phyloP scores from a whole-genome alignment of 306 rosid genomes.

The Biancaea sappan region DNA sequence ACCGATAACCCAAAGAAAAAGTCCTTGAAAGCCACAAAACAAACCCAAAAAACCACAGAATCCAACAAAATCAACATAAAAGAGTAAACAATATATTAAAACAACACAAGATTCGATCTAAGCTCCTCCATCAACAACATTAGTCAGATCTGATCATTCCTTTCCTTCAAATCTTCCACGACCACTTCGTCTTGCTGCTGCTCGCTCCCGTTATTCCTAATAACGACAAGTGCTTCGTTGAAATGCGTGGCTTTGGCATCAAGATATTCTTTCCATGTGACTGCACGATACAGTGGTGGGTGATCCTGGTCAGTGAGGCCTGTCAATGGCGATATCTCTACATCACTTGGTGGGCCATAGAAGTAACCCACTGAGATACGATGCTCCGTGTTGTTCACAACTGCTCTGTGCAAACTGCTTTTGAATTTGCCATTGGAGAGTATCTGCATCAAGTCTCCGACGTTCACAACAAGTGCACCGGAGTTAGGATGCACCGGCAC shows the following conservation, averaged over 20 bases:
- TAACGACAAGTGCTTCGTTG: conserved; percentile 36
- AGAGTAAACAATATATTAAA: too few species aligned
- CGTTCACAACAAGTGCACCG: conserved; percentile 49
- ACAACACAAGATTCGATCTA: too few species aligned
- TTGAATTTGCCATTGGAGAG: conserved; percentile 46
- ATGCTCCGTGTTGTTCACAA: conserved; percentile 37
- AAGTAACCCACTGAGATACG: conserved; percentile 44
- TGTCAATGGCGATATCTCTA: conserved; percentile 39
- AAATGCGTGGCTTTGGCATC: conserved; percentile 38
- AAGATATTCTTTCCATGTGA: conserved; percentile 57
- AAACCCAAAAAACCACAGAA: too few species aligned
- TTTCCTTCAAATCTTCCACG: too few species aligned
- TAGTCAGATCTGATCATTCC: too few species aligned
- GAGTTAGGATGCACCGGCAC: conserved; percentile 37
- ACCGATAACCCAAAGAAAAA: too few species aligned
- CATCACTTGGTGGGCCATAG: conserved; percentile 45
- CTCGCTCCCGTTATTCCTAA: too few species aligned
- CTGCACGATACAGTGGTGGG: conserved; percentile 36
- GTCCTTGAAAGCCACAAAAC: too few species aligned
- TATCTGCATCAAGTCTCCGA: conserved; percentile 56
- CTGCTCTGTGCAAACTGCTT: conserved; percentile 48
- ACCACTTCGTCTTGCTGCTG: too few species aligned
- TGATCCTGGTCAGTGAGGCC: conserved; percentile 30
- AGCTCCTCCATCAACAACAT: too few species aligned
- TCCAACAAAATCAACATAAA: too few species aligned